These are phyloP conservation scores for Arachnomyces sp. DNA, from an alignment of 2,329 filamentous ascomycete genomes.

Conservation along the genomic window DNA sequence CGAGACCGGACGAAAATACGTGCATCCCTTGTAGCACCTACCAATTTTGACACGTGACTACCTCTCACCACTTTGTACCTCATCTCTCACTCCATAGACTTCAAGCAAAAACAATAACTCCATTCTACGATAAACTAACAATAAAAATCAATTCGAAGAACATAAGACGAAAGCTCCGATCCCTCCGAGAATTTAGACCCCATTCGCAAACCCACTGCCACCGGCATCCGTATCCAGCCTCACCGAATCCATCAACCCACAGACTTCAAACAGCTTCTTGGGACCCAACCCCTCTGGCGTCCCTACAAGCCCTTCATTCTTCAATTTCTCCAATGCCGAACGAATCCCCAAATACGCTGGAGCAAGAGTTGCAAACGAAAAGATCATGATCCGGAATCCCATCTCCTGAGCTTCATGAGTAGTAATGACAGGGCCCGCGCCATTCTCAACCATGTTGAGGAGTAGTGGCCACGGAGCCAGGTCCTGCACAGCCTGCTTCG, in stretches of 20 bases:
- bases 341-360: slow-evolving; percentile 19
- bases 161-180: too few relatives aligned
- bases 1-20: too few relatives aligned
- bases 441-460: slow-evolving; percentile 28
- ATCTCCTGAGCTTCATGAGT: slow-evolving; percentile 22
- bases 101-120: too few relatives aligned
- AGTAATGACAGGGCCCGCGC: slow-evolving; percentile 22
- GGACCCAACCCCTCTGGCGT: slow-evolving; percentile 10
- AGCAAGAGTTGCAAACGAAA: slow-evolving; percentile 21
- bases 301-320: slow-evolving; percentile 18
- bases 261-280: slow-evolving; percentile 23
- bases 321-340: slow-evolving; percentile 17
- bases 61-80: too few relatives aligned
- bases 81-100: too few relatives aligned
- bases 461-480: slow-evolving; percentile 40
- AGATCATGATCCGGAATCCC: slow-evolving; percentile 29
- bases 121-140: too few relatives aligned
- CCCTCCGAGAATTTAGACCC: too few relatives aligned
- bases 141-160: too few relatives aligned
- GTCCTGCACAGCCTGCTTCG: slow-evolving; percentile 37
- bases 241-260: slow-evolving; percentile 23
- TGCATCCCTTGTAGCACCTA: too few relatives aligned
- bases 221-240: slow-evolving; percentile 23
- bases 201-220: slow-evolving; percentile 5
- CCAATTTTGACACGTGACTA: too few relatives aligned